Conservation (phyloP, 2,329 filamentous ascomycete species). For the Penicillium corylophilum region DNA sequence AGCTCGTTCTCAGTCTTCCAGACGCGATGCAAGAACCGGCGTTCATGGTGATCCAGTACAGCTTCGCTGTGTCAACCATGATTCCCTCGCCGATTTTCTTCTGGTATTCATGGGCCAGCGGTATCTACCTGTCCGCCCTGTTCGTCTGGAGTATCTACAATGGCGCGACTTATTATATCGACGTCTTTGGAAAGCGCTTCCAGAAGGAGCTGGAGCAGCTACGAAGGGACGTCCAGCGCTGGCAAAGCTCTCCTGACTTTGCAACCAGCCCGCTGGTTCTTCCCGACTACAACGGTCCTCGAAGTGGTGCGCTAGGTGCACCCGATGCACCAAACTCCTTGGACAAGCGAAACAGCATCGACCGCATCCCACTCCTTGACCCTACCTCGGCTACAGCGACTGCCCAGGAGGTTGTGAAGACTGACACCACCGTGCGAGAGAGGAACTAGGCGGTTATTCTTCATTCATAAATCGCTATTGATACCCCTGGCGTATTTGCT, state of each 20-base stretch:
- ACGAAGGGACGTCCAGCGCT: conserved; percentile 83
- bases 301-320: conserved; percentile 22
- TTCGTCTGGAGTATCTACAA: conserved; percentile 97
- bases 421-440: conserved; percentile 22
- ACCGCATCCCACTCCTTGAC: conserved; percentile 40
- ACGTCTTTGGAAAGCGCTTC: conserved; percentile 94
- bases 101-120: conserved; percentile 77
- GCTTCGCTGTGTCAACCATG: conserved; percentile 89
- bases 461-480: conserved; percentile 12
- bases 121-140: conserved; percentile 72
- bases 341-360: conserved; percentile 28
- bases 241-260: conserved; percentile 59
- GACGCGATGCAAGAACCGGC: conserved; percentile 74
- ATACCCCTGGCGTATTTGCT: conserved; percentile 14
- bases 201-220: conserved; percentile 92
- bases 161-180: conserved; percentile 95
- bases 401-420: conserved; percentile 15
- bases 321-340: conserved; percentile 11
- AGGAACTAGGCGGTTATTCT: conserved; percentile 21
- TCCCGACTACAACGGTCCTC: conserved; percentile 21
- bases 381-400: conserved; percentile 22
- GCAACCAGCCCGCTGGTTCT: conserved; percentile 29
- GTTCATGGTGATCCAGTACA: conserved; percentile 96
- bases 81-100: conserved; percentile 95
- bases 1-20: conserved; percentile 76